phyloP scores from a whole-genome alignment of 495 filamentous ascomycete genomes.

The Penicillium salamii region DNA sequence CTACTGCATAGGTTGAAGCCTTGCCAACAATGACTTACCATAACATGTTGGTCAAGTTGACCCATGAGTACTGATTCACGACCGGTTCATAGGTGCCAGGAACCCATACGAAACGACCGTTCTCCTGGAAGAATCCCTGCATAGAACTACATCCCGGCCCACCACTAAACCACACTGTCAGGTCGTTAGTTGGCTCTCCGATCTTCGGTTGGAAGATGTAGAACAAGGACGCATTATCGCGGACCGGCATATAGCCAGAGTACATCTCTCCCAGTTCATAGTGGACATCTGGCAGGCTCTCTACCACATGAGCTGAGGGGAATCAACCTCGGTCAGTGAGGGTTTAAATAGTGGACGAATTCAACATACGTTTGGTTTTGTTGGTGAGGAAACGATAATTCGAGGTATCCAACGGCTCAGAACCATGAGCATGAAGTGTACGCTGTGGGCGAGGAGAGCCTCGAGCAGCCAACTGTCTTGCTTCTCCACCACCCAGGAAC shows the following conservation, averaged over 20 bases:
- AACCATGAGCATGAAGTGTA: background rate
- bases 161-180: slow-evolving; percentile 2
- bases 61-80: slow-evolving; percentile 3
- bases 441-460: too few species aligned
- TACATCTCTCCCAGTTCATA: slow-evolving; percentile 69
- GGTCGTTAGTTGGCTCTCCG: background rate
- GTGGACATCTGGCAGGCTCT: slow-evolving; percentile 49
- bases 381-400: background rate
- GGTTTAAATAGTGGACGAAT: background rate
- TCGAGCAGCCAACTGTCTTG: background rate
- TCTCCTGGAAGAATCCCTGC: slow-evolving; percentile 1
- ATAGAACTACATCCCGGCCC: slow-evolving; percentile 5
- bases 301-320: background rate
- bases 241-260: background rate
- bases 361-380: slow-evolving; percentile 1
- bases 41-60: slow-evolving; percentile 5
- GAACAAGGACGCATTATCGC: background rate
- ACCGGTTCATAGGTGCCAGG: slow-evolving; percentile 2
- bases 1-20: background rate
- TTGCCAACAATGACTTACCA: background rate
- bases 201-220: slow-evolving; percentile 3
- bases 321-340: background rate
- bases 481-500: background rate
- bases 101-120: background rate
- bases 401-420: background rate